phyloP scores from a whole-genome alignment of 2,329 filamentous ascomycete genomes.

The Cadophora sp. region DNA sequence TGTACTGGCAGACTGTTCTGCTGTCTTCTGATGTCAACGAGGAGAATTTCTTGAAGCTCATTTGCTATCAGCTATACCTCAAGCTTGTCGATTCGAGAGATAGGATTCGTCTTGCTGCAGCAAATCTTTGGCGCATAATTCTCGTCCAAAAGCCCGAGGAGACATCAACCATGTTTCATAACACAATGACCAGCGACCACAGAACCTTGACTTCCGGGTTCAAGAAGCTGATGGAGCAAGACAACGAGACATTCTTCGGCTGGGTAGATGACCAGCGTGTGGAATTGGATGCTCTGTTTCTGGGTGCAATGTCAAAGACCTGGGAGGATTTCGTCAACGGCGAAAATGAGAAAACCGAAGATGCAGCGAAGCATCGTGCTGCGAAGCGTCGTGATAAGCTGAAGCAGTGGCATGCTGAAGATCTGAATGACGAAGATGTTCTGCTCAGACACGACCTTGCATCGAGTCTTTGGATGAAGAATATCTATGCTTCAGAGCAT shows the following conservation, averaged over 20 bases:
- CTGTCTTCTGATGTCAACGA: slow-evolving; percentile 79
- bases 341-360: slow-evolving; percentile 82
- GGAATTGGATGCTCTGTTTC: slow-evolving; percentile 82
- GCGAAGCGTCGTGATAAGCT: slow-evolving; percentile 82
- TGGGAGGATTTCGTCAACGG: slow-evolving; percentile 89
- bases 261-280: slow-evolving; percentile 87
- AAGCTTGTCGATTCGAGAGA: slow-evolving; percentile 78
- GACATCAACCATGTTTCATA: slow-evolving; percentile 74
- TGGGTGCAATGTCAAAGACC: slow-evolving; percentile 76
- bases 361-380: slow-evolving; percentile 74
- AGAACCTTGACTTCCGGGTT: slow-evolving; percentile 77
- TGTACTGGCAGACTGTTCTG: slow-evolving; percentile 95
- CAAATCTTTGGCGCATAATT: slow-evolving; percentile 88
- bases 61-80: slow-evolving; percentile 92
- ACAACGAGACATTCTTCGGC: slow-evolving; percentile 84
- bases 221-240: slow-evolving; percentile 82
- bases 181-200: slow-evolving; percentile 74
- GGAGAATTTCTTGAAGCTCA: slow-evolving; percentile 80
- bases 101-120: slow-evolving; percentile 75
- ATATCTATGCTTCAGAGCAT: slow-evolving; percentile 91
- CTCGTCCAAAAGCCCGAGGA: slow-evolving; percentile 92
- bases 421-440: slow-evolving; percentile 71
- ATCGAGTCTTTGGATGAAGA: slow-evolving; percentile 91
- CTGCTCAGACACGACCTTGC: slow-evolving; percentile 85
- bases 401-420: slow-evolving; percentile 78